These are phyloP conservation scores for Bretschneidera sinensis DNA, from an alignment of 345 rosid genomes.

Conservation along the genomic window DNA sequence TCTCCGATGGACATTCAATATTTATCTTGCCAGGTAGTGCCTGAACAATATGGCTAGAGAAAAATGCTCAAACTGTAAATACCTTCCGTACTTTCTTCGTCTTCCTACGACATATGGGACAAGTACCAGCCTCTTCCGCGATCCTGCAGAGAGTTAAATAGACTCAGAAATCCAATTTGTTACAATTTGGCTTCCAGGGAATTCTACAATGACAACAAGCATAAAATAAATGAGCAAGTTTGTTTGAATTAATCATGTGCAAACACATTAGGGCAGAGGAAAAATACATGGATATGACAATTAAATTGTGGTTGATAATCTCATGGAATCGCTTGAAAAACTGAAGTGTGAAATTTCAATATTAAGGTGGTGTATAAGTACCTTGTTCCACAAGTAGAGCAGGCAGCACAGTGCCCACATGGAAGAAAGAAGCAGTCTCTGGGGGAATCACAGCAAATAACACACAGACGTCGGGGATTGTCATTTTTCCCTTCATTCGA, in stretches of 20 bases:
- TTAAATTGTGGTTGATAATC: too few relatives aligned
- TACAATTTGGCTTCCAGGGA: background rate
- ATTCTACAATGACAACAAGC: too few relatives aligned
- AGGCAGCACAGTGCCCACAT: constrained; percentile 60
- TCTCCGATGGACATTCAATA: too few relatives aligned
- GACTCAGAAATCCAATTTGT: background rate
- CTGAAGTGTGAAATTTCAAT: background rate
- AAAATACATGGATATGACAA: too few relatives aligned
- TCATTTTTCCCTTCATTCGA: constrained; percentile 29
- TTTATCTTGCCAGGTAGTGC: too few relatives aligned
- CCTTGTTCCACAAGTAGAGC: constrained; percentile 62
- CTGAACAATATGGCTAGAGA: too few relatives aligned
- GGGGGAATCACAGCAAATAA: constrained; percentile 45
- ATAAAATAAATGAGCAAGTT: too few relatives aligned
- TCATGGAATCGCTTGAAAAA: background rate
- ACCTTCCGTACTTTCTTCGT: constrained; percentile 62
- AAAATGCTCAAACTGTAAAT: constrained; percentile 37
- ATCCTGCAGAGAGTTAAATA: constrained; percentile 32
- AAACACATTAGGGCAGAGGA: too few relatives aligned
- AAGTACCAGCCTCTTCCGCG: constrained; percentile 44
- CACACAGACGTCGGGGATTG: constrained; percentile 26
- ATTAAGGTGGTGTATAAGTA: background rate
- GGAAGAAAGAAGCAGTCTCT: constrained; percentile 69
- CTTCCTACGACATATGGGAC: constrained; percentile 48
- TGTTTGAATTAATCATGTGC: too few relatives aligned